Evolutionary conservation across 768 basidiomycete species (phyloP), one percentile per base, ranked within the genome.

Genomic region (Infundibulicybe gibba): DNA sequence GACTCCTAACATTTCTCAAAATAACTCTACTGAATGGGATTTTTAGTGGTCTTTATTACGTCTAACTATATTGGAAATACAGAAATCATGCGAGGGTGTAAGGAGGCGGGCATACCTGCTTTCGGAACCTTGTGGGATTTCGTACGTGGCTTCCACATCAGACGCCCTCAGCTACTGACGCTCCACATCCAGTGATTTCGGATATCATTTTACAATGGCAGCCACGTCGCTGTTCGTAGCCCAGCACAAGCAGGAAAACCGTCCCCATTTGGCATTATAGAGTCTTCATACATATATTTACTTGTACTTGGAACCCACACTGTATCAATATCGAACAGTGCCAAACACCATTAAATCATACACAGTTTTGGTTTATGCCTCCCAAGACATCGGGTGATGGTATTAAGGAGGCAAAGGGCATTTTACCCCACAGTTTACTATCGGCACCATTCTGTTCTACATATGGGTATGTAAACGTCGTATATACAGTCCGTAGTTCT

Each of bases 61-160:
- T 89, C 87, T n/a, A 90, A 90, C 67, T 84, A 76, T 55, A 74
- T 80, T 34, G 87, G 87, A 21, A 90, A 90, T 62, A 70, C 76
- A 12, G 87, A 90, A 57, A 83, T 90, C 50, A 88, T 87, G 77
- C 72, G 85, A 60, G 87, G 85, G 16, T 89, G 81, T 69, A 87
- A 83, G 62, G 74, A 75, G 52, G 77, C 76, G 43, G 80, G 79
- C 19, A 85, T 85, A 54, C 83, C 83, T 35, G 77, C 76, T 38
- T 82, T 81, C 54, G 84, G 83, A 47, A 85, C 84, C 12, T 69
- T 86, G 21, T 85, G 84, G 83, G 84, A 85, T 64, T 86, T 86
- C 64, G 68, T 70, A 52, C 54, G 69, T 67, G 41, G 37, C 37
- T 42, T 44, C 37, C 21, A 25, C 25, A 25, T 25, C 25, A 25